These are phyloP conservation scores for Lentinula boryana DNA, from an alignment of 768 basidiomycete genomes.

Conservation along the genomic window DNA sequence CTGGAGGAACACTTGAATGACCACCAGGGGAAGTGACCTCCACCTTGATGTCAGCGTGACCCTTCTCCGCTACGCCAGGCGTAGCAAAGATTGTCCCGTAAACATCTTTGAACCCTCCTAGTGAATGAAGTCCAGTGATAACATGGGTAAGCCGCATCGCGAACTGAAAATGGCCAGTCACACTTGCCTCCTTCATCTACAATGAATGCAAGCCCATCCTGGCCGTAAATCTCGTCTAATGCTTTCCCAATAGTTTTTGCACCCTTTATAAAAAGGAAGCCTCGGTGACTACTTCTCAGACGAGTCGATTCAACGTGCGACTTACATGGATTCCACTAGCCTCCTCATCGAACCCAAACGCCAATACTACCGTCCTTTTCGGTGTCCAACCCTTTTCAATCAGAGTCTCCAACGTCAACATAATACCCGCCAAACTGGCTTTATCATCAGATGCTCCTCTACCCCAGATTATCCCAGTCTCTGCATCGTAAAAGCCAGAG, in stretches of 20 bases:
- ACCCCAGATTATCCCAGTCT: slow-evolving; percentile 42
- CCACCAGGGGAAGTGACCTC: slow-evolving; percentile 50
- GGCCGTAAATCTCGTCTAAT: slow-evolving; percentile 46
- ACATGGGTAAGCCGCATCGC: too few relatives aligned
- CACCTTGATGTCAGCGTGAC: slow-evolving; percentile 36
- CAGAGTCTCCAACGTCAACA: slow-evolving; percentile 11
- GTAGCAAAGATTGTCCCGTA: slow-evolving; percentile 36
- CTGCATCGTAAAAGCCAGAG: slow-evolving; percentile 41
- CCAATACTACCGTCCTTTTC: slow-evolving; percentile 14
- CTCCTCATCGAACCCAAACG: slow-evolving; percentile 51
- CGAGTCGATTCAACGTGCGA: background rate
- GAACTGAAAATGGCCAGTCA: background rate
- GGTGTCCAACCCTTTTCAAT: slow-evolving; percentile 13
- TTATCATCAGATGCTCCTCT: slow-evolving; percentile 54
- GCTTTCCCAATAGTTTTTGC: slow-evolving; percentile 27
- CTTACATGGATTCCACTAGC: slow-evolving; percentile 26
- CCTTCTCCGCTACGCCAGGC: slow-evolving; percentile 47
- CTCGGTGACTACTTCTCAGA: background rate
- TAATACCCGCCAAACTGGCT: slow-evolving; percentile 36
- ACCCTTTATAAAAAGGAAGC: slow-evolving; percentile 23
- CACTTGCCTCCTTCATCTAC: slow-evolving; percentile 52
- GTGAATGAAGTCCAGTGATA: background rate
- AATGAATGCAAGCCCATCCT: slow-evolving; percentile 49
- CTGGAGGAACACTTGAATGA: slow-evolving; percentile 58
- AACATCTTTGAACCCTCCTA: slow-evolving; percentile 12